Percentiles rank a stretch among this genome's conserved stretches.
These are phyloP conservation scores for Sporobolus alterniflorus DNA, from an alignment of 202 grass and related monocot genomes.

Conservation along the genomic window DNA sequence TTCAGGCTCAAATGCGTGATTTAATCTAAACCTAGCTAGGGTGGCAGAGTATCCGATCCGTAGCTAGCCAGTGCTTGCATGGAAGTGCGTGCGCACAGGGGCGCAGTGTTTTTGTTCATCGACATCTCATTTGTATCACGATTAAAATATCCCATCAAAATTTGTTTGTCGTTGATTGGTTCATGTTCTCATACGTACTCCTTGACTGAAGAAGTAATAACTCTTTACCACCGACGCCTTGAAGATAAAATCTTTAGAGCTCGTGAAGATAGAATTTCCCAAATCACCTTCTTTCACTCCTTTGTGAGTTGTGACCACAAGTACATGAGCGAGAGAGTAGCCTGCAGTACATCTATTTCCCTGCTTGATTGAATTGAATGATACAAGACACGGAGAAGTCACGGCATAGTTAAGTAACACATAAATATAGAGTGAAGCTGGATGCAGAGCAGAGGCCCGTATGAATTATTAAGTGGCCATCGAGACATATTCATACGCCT, in stretches of 20 bases:
- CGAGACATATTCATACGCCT: neutral
- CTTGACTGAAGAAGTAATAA: too few relatives aligned
- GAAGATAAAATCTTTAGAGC: too few relatives aligned
- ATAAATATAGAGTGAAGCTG: constrained; percentile 12
- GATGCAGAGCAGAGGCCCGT: constrained; percentile 24
- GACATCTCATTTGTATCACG: neutral
- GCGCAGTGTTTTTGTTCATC: too few relatives aligned
- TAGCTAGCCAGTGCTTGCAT: neutral
- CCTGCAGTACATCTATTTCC: neutral
- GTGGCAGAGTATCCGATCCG: neutral
- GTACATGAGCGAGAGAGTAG: too few relatives aligned
- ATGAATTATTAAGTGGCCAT: constrained; percentile 22
- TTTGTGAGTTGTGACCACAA: too few relatives aligned
- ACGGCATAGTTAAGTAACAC: constrained; percentile 53
- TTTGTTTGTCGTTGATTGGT: too few relatives aligned
- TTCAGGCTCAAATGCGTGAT: constrained; percentile 6
- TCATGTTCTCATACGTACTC: too few relatives aligned
- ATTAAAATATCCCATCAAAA: too few relatives aligned
- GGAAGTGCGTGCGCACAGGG: neutral
- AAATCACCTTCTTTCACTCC: too few relatives aligned
- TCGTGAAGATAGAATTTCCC: too few relatives aligned
- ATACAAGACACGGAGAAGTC: constrained; percentile 59
- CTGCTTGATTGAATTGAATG: constrained; percentile 45
- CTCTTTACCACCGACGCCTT: too few relatives aligned
- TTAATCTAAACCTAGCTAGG: neutral